These are phyloP conservation scores for Cotoneaster glaucophyllus DNA, from an alignment of 306 rosid species.

Conservation along the genomic window DNA sequence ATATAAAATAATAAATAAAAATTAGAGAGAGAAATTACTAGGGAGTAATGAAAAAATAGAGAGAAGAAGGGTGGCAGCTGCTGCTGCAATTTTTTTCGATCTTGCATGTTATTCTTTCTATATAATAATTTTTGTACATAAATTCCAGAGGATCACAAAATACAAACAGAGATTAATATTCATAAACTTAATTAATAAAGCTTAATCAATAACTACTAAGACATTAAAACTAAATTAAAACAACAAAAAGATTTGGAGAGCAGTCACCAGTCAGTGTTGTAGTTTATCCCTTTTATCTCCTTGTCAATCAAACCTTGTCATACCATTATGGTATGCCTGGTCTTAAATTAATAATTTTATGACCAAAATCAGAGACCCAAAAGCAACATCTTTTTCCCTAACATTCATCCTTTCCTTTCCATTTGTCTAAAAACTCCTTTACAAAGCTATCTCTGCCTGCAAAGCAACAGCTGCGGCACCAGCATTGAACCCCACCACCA, in stretches of 20 bases:
- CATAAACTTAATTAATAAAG: neutral
- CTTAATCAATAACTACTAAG: neutral
- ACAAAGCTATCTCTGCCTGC: conserved; percentile 43
- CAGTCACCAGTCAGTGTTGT: neutral
- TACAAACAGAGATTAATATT: neutral
- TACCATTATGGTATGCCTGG: conserved; percentile 31
- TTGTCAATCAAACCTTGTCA: conserved; percentile 21
- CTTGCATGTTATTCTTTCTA: conserved; percentile 20
- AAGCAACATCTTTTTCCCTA: conserved; percentile 11
- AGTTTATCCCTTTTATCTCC: neutral
- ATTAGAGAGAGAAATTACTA: neutral
- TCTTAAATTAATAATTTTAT: conserved; percentile 8
- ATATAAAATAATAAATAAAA: too few relatives aligned
- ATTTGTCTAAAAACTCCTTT: conserved; percentile 1
- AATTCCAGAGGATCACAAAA: conserved; percentile 9
- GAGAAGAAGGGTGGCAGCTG: conserved; percentile 22
- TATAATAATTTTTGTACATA: conserved; percentile 21
- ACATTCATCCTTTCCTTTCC: neutral
- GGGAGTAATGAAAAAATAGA: conserved; percentile 4
- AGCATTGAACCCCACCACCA: conserved; percentile 35
- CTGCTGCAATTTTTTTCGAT: conserved; percentile 17
- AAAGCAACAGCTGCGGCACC: conserved; percentile 15
- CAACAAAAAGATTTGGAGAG: neutral
- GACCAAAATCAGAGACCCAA: conserved; percentile 17
- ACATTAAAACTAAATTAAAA: neutral